Evolutionary conservation across 2,329 filamentous ascomycete genomes (phyloP).

Genomic region (Aureobasidium leucospermi): DNA sequence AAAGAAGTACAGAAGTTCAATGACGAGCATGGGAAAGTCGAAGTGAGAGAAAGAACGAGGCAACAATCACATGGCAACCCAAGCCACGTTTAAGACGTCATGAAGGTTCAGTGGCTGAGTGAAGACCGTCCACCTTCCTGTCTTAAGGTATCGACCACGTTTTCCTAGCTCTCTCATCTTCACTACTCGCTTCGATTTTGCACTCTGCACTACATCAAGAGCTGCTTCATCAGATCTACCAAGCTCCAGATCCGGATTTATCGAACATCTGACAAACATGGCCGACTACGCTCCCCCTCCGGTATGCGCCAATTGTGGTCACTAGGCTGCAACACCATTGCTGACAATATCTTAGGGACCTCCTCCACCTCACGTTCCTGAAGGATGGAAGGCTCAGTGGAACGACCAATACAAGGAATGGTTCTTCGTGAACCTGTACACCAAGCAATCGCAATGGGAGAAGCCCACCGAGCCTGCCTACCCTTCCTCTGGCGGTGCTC

Average conservation of each 20-base stretch:
- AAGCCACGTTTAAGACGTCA: not conserved
- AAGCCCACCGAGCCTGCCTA: conserved; percentile 64
- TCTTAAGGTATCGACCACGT: too few species aligned
- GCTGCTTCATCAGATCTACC: not conserved
- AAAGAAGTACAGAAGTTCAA: not conserved
- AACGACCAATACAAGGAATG: conserved; percentile 86
- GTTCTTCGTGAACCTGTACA: conserved; percentile 87
- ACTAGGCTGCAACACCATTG: not conserved
- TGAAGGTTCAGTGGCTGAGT: too few species aligned
- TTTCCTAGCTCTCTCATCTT: too few species aligned
- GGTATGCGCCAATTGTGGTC: not conserved
- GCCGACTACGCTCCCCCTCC: conserved; percentile 14
- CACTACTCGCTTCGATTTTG: too few species aligned
- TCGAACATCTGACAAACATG: not conserved
- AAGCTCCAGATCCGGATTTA: not conserved
- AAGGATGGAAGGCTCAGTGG: conserved; percentile 80
- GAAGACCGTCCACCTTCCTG: too few species aligned
- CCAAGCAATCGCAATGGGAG: conserved; percentile 87
- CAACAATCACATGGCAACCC: not conserved
- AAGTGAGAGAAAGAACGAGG: not conserved
- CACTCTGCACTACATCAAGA: not conserved
- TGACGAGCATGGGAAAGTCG: not conserved
- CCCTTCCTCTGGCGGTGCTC: conserved; percentile 34
- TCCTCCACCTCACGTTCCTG: conserved; percentile 57
- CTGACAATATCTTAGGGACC: conserved; percentile 32